These are phyloP conservation scores for Piloderma croceum DNA, from an alignment of 768 basidiomycete species.

Conservation along the genomic window DNA sequence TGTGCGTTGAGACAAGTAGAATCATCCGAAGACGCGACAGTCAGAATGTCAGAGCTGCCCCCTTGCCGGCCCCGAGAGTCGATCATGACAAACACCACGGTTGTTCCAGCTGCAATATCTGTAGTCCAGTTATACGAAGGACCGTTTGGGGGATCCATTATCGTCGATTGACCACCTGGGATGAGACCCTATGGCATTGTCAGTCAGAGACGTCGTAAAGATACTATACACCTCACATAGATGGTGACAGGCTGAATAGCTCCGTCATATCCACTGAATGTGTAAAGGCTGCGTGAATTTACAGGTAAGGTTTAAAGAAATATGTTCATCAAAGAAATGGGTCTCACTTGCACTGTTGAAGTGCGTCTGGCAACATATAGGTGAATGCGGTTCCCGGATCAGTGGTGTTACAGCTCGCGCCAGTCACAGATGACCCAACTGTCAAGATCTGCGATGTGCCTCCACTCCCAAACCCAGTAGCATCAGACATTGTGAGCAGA, in stretches of 20 bases:
- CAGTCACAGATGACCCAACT: background rate
- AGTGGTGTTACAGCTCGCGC: background rate
- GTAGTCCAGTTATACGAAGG: constrained; percentile 49
- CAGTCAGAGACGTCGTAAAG: background rate
- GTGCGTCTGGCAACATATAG: constrained; percentile 45
- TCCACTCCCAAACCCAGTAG: background rate
- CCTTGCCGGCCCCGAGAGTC: constrained; percentile 48
- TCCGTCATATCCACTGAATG: constrained; percentile 37
- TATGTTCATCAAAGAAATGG: background rate
- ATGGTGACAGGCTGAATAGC: constrained; percentile 54
- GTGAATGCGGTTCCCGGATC: constrained; percentile 35
- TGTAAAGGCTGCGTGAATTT: constrained; percentile 44
- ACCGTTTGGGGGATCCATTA: constrained; percentile 37
- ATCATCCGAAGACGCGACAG: constrained; percentile 44
- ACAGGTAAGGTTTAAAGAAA: too few relatives aligned
- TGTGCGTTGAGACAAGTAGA: constrained; percentile 43
- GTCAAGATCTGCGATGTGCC: background rate
- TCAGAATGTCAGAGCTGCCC: constrained; percentile 50
- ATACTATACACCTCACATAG: constrained; percentile 31
- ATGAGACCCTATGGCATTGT: constrained; percentile 45
- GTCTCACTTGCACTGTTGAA: constrained; percentile 58
- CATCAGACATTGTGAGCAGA: background rate
- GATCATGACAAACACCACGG: constrained; percentile 51
- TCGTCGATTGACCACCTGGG: constrained; percentile 52
- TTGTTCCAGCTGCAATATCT: constrained; percentile 52